phyloP scores from a whole-genome alignment of 192 early-diverging fungal species.

The Phlyctochytrium planicorne region DNA sequence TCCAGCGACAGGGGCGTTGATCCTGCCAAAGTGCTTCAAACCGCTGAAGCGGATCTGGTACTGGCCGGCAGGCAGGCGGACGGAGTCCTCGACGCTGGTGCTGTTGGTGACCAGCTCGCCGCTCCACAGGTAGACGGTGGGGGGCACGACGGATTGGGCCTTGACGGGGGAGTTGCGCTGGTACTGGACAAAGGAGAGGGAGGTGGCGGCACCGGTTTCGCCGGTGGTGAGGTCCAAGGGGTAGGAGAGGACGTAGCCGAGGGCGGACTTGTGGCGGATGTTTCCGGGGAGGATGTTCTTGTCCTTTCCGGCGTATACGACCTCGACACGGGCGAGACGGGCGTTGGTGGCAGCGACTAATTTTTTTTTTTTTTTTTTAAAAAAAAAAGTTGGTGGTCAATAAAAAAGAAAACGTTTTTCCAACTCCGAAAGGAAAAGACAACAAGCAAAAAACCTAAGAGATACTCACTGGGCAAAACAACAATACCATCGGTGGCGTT shows the following conservation, averaged over 20 bases:
- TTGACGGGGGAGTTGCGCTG: neutral
- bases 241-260: too few species aligned
- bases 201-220: too few species aligned
- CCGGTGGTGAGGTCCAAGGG: too few species aligned
- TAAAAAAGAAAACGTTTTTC: neutral
- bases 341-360: neutral
- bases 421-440: neutral
- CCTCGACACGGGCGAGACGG: neutral
- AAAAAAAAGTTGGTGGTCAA: neutral
- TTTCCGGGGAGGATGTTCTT: neutral
- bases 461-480: neutral
- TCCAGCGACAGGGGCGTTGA: neutral
- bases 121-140: neutral
- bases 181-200: neutral
- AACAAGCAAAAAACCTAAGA: too few species aligned
- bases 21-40: conserved; percentile 2
- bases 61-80: conserved; percentile 1
- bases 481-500: neutral
- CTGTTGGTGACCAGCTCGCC: neutral
- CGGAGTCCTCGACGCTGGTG: neutral
- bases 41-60: neutral
- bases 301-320: neutral
- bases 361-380: too few species aligned
- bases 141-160: neutral
- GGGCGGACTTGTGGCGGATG: conserved; percentile 2